Evolutionary conservation across 2,329 filamentous ascomycete species (phyloP).

Genomic region (Penicillium sp.): DNA sequence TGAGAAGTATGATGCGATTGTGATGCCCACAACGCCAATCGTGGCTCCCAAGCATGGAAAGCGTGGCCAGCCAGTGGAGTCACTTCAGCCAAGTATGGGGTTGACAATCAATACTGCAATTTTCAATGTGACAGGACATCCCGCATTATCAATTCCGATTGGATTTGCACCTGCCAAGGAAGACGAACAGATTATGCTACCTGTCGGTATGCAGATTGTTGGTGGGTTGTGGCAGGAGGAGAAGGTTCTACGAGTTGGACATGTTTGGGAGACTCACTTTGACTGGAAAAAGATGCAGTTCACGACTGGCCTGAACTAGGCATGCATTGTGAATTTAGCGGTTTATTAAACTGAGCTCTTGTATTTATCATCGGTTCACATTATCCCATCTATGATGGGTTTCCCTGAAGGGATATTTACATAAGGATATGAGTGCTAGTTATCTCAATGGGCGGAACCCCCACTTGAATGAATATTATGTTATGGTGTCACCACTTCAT

Average conservation of each 20-base stretch:
- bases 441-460: too few relatives aligned
- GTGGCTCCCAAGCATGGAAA: constrained; percentile 27
- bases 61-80: constrained; percentile 25
- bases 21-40: constrained; percentile 42
- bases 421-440: neutral
- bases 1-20: constrained; percentile 39
- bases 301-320: constrained; percentile 7
- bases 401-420: neutral
- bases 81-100: constrained; percentile 46
- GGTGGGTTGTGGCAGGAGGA: constrained; percentile 39
- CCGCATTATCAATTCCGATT: constrained; percentile 55
- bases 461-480: too few relatives aligned
- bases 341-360: neutral
- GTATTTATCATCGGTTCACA: neutral
- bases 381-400: neutral
- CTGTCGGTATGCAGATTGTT: constrained; percentile 59
- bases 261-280: constrained; percentile 26
- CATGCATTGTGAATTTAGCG: neutral
- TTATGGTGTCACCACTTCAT: neutral
- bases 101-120: constrained; percentile 58
- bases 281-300: constrained; percentile 24
- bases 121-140: constrained; percentile 60
- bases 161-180: constrained; percentile 43
- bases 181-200: constrained; percentile 37
- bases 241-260: constrained; percentile 24